Evolutionary conservation across 805 yeast genomes (phyloP).

Genomic region (Vanderwaltozyma yarrowii): DNA sequence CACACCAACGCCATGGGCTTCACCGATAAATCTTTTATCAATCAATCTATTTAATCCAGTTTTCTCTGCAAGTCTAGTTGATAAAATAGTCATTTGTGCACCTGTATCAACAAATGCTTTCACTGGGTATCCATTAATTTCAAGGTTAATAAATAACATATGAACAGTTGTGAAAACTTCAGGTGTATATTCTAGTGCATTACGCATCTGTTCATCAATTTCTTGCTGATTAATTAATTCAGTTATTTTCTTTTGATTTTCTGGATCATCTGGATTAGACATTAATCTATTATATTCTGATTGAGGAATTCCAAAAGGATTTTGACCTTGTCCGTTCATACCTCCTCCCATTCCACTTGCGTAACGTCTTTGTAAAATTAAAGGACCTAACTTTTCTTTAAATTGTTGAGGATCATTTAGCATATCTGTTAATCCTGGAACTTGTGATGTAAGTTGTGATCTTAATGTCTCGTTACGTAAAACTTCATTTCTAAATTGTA

Average conservation of each 20-base stretch:
- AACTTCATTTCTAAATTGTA: conserved; percentile 40
- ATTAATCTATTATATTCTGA: conserved; percentile 44
- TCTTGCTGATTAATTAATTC: conserved; percentile 62
- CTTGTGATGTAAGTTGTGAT: conserved; percentile 28
- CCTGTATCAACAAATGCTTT: conserved; percentile 97
- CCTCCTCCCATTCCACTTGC: conserved; percentile 2
- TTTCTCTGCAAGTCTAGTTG: conserved; percentile 63
- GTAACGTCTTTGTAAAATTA: conserved; percentile 27
- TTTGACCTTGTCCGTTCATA: conserved; percentile 2
- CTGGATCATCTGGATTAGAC: conserved; percentile 61
- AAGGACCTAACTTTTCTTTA: conserved; percentile 30
- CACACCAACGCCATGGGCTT: conserved; percentile 86
- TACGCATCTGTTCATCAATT: conserved; percentile 67
- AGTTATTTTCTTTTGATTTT: conserved; percentile 50
- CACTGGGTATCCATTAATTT: conserved; percentile 68
- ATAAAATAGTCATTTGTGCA: conserved; percentile 81
- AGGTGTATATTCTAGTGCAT: conserved; percentile 82
- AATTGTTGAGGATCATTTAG: conserved; percentile 42
- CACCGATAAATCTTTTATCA: conserved; percentile 71
- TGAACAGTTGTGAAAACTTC: conserved; percentile 76
- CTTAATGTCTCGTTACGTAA: conserved; percentile 33
- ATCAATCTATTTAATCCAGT: conserved; percentile 63
- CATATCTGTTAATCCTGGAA: conserved; percentile 40
- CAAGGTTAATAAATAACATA: conserved; percentile 73
- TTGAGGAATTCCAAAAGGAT: conserved; percentile 30